These are phyloP conservation scores for Malassezia obtusa DNA, from an alignment of 1,284 basidiomycete genomes.

Conservation along the genomic window DNA sequence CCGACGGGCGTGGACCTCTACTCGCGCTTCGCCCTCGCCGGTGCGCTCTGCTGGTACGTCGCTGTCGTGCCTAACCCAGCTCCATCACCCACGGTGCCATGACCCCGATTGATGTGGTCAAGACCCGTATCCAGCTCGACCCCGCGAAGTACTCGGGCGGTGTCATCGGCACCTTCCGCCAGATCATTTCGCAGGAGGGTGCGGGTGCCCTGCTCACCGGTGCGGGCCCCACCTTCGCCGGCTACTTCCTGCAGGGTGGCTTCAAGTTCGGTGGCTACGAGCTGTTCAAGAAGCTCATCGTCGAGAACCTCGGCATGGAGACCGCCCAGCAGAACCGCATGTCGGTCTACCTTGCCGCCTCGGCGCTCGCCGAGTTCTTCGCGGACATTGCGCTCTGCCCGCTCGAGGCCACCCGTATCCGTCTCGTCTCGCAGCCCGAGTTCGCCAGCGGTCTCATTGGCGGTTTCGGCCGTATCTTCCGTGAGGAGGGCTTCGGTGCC, in stretches of 20 bases:
- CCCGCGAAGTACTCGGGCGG: constrained; percentile 54
- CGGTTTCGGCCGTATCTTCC: constrained; percentile 40
- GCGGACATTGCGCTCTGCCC: constrained; percentile 49
- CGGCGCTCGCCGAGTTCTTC: constrained; percentile 47
- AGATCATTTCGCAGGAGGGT: constrained; percentile 43
- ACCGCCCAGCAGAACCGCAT: constrained; percentile 44
- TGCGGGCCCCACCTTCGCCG: constrained; percentile 43
- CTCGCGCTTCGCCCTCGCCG: constrained; percentile 61
- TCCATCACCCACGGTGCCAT: constrained; percentile 73
- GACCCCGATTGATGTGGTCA: constrained; percentile 50
- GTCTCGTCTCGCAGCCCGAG: constrained; percentile 46
- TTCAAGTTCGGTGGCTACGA: constrained; percentile 49
- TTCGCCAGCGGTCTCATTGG: constrained; percentile 46
- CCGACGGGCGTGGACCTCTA: constrained; percentile 47
- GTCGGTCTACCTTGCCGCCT: constrained; percentile 45
- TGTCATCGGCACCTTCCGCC: constrained; percentile 46
- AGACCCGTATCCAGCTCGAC: constrained; percentile 93
- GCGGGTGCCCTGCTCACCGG: constrained; percentile 46
- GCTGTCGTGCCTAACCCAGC: constrained; percentile 45
- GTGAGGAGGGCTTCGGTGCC: constrained; percentile 44
- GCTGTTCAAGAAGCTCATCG: constrained; percentile 47
- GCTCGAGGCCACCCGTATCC: constrained; percentile 48
- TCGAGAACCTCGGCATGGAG: constrained; percentile 41
- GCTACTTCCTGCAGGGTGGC: constrained; percentile 48
- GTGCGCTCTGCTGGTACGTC: constrained; percentile 63